phyloP scores from a whole-genome alignment of 1,284 basidiomycete genomes.

The Fomitopsis pinicola region DNA sequence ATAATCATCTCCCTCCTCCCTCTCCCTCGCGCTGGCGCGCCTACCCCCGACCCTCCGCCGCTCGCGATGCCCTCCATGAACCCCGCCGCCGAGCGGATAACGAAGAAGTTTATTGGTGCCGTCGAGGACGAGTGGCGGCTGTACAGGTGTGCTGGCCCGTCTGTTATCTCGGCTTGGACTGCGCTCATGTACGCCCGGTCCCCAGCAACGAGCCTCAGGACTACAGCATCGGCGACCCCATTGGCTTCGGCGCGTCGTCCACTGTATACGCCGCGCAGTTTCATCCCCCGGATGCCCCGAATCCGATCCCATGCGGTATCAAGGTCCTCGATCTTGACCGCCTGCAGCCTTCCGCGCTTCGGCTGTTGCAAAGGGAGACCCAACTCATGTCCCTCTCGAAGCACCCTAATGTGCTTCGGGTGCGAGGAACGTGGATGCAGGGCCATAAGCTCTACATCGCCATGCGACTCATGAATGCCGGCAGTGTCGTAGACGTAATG shows the following conservation, averaged over 20 bases:
- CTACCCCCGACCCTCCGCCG: not conserved
- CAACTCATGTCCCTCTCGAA: constrained; percentile 92
- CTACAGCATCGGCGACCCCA: constrained; percentile 69
- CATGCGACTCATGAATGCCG: constrained; percentile 84
- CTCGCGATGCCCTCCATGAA: constrained; percentile 11
- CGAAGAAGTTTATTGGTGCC: constrained; percentile 56
- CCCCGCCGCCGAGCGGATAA: constrained; percentile 17
- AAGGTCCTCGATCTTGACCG: constrained; percentile 87
- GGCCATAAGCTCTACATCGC: constrained; percentile 85
- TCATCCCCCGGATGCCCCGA: constrained; percentile 26
- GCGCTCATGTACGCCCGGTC: constrained; percentile 5
- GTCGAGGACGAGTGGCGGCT: constrained; percentile 85
- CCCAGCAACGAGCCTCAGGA: constrained; percentile 63
- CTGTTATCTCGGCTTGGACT: constrained; percentile 6
- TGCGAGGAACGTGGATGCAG: constrained; percentile 84
- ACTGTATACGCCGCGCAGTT: constrained; percentile 79
- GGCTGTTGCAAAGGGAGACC: constrained; percentile 77
- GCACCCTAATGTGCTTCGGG: constrained; percentile 87
- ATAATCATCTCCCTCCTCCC: not conserved
- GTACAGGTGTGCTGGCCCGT: constrained; percentile 52
- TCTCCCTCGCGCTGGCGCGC: not conserved
- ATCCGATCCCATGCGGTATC: constrained; percentile 66
- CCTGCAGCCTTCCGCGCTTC: constrained; percentile 61
- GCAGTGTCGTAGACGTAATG: constrained; percentile 85
- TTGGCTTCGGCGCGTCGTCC: constrained; percentile 86